Conservation (phyloP, 352 stramenopile genomes). For the Globisporangium splendens region DNA sequence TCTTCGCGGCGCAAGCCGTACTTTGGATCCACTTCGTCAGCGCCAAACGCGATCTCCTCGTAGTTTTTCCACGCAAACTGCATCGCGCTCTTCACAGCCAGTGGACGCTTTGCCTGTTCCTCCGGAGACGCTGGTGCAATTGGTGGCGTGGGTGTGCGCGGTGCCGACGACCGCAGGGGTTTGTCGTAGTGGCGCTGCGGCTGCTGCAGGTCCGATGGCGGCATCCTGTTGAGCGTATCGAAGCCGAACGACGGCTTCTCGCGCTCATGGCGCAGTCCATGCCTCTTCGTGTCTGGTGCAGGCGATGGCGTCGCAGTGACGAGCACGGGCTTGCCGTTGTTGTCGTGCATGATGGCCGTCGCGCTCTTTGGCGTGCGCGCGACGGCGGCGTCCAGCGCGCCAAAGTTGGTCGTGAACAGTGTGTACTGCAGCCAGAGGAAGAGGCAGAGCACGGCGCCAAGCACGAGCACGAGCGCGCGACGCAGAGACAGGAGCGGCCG, state of each 20-base stretch:
- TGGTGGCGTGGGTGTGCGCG: conserved; percentile 8
- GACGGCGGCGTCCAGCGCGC: conserved; percentile 12
- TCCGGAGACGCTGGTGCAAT: neutral
- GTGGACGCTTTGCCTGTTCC: conserved; percentile 39
- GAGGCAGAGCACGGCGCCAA: conserved; percentile 19
- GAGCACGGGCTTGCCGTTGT: neutral
- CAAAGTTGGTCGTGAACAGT: conserved; percentile 36
- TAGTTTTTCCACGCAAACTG: conserved; percentile 88
- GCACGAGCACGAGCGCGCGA: conserved; percentile 9
- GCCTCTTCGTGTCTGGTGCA: conserved; percentile 1
- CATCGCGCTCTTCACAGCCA: conserved; percentile 61
- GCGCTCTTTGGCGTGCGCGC: conserved; percentile 1
- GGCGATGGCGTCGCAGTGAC: neutral
- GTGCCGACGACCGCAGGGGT: conserved; percentile 11
- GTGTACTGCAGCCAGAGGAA: conserved; percentile 60
- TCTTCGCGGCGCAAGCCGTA: conserved; percentile 59
- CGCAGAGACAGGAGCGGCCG: conserved; percentile 21
- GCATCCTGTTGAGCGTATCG: neutral
- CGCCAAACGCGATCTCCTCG: conserved; percentile 92
- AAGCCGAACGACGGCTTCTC: conserved; percentile 10
- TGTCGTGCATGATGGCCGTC: conserved; percentile 10
- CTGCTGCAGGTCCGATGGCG: neutral
- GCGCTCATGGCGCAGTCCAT: neutral
- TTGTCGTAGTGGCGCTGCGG: conserved; percentile 12
- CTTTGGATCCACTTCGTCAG: conserved; percentile 92